Evolutionary conservation across 768 basidiomycete species (phyloP), one percentile per base, ranked within the genome.

Genomic region (Boletales sp.): DNA sequence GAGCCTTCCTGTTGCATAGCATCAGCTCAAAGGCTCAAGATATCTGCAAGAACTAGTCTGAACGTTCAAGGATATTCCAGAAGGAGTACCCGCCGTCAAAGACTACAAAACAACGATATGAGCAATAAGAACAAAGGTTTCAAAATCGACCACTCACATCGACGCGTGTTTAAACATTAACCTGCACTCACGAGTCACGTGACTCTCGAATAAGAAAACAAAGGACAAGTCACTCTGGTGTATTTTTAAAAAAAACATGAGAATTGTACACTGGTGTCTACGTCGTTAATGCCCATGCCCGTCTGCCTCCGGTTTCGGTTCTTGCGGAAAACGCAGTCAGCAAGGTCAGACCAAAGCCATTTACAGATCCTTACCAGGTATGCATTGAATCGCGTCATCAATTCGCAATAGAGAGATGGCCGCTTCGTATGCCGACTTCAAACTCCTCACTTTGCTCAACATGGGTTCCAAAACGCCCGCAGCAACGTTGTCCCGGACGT

Each of bases 351-450:
- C 14, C 42, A 8, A 13, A 58, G 30, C 32, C 36, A 40, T 43
- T 36, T 14, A 24, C 39, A 48, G 19, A 18, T 27, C 71, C 84
- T 74, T 59, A 90, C 90, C 90, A 52, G 90, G 87, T 41, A 87
- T 77, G 69, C 88, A 90, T 61, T 92, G 90, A 54, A 93, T 93
- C n/a, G 90, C 90, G 69, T 93, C 94, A 67, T 97, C 94, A 60
- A 98, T 97, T 53, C 97, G 82, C 67, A 99, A 73, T 52, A 98
- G 73, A 50, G 92, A 92, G 36, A 97, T 94, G 5, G 94, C 93
- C 29, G 95, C 94, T 68, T 97, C 94, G 57, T 94, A 90, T 31
- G 97, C 97, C 31, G 89, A 92, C 76, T 99, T 99, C 68, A 99
- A 72, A 65, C 91, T 94, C 73, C 90, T 91, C 58, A 98, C 89